Conservation (phyloP, 1,139 yeast genomes). For the Kluyveromyces sp. region DNA sequence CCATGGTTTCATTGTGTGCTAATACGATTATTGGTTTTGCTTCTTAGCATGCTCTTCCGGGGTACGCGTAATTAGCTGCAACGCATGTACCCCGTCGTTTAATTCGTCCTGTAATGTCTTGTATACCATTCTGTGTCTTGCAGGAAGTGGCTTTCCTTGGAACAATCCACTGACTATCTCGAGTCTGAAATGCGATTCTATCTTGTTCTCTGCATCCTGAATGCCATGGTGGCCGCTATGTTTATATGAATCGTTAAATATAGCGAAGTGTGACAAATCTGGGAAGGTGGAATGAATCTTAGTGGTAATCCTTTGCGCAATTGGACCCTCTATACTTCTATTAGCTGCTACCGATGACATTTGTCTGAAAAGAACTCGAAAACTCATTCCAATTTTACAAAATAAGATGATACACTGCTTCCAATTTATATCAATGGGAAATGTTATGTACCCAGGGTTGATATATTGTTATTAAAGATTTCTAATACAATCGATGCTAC, state of each 20-base stretch:
- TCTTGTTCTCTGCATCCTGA: slow-evolving; percentile 61
- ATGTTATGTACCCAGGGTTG: too few relatives aligned
- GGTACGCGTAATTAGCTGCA: slow-evolving; percentile 81
- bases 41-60: slow-evolving; percentile 45
- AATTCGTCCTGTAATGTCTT: slow-evolving; percentile 64
- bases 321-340: slow-evolving; percentile 38
- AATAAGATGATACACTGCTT: not conserved
- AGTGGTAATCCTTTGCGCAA: slow-evolving; percentile 41
- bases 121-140: slow-evolving; percentile 75
- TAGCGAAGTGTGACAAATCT: slow-evolving; percentile 44
- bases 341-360: slow-evolving; percentile 9
- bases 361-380: not conserved
- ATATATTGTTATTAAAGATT: too few relatives aligned
- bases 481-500: too few relatives aligned
- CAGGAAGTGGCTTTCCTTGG: slow-evolving; percentile 58
- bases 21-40: not conserved
- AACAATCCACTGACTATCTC: slow-evolving; percentile 68
- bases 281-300: slow-evolving; percentile 41
- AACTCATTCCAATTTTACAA: not conserved
- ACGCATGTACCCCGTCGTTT: slow-evolving; percentile 74
- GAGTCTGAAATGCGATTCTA: slow-evolving; percentile 77
- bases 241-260: slow-evolving; percentile 77
- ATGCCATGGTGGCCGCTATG: slow-evolving; percentile 87
- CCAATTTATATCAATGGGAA: not conserved
- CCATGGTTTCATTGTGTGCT: not conserved